Percentiles rank a stretch among this genome's conserved stretches.
phyloP scores from a whole-genome alignment of 176 grass and related monocot genomes.

The Triticum urartu region DNA sequence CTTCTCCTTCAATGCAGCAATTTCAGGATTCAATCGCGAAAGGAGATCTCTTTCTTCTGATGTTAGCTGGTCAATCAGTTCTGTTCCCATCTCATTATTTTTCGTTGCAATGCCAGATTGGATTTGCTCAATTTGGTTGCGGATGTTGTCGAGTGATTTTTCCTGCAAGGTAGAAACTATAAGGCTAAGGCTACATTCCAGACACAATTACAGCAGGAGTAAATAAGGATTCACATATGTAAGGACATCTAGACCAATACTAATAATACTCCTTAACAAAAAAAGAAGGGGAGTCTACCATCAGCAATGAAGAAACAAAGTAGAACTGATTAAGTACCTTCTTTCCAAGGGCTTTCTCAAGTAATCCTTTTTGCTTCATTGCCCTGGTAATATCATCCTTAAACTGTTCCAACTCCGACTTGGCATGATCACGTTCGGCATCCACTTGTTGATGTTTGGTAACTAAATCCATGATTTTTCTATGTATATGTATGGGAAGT shows the following conservation, averaged over 20 bases:
- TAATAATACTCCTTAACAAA: neutral
- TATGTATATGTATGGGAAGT: constrained; percentile 89
- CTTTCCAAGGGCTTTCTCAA: constrained; percentile 74
- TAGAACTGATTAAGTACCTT: constrained; percentile 51
- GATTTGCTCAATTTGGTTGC: constrained; percentile 92
- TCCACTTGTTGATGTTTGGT: constrained; percentile 87
- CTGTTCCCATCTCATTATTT: constrained; percentile 89
- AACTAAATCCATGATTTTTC: constrained; percentile 75
- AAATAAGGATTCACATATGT: neutral
- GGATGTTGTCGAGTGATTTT: constrained; percentile 81
- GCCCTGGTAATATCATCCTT: constrained; percentile 62
- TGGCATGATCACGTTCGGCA: constrained; percentile 77
- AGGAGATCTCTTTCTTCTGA: constrained; percentile 73
- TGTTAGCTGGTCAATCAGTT: constrained; percentile 92
- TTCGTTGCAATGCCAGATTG: constrained; percentile 86
- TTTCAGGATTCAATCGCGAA: constrained; percentile 89
- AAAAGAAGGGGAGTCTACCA: constrained; percentile 9
- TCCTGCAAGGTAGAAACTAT: constrained; percentile 54
- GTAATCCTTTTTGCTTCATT: constrained; percentile 65
- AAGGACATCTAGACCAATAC: no score
- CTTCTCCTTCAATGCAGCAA: constrained; percentile 81
- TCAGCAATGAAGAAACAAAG: neutral
- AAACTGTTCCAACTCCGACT: constrained; percentile 69
- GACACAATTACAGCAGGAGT: neutral
- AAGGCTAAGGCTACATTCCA: neutral